Percentiles rank a stretch among this genome's conserved stretches.
phyloP scores from a whole-genome alignment of 1,284 basidiomycete genomes.

The Cronartium quercuum region DNA sequence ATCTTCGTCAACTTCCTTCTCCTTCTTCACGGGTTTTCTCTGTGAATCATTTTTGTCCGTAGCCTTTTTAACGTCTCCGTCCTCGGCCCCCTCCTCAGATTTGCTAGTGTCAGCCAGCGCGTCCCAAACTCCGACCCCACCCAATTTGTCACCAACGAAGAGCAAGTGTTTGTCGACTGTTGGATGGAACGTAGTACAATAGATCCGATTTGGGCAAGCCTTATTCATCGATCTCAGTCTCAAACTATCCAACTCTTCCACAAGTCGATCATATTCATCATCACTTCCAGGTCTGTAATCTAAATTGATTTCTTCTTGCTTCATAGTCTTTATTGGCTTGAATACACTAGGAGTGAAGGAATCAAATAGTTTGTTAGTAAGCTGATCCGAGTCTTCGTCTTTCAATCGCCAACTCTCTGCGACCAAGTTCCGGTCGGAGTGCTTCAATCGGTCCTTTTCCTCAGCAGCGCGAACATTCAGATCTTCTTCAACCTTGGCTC shows the following conservation, averaged over 20 bases:
- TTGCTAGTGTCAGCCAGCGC: not conserved
- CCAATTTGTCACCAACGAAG: constrained; percentile 26
- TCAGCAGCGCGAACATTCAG: not conserved
- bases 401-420: constrained; percentile 2
- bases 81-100: not conserved
- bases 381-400: not conserved
- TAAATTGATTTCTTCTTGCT: constrained; percentile 29
- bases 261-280: constrained; percentile 10
- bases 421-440: constrained; percentile 13
- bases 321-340: constrained; percentile 13
- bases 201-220: constrained; percentile 29
- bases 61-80: constrained; percentile 5
- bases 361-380: constrained; percentile 2
- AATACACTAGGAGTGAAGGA: constrained; percentile 1
- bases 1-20: not conserved
- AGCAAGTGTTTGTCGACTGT: constrained; percentile 6
- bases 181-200: constrained; percentile 31
- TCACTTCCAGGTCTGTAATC: constrained; percentile 18
- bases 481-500: not conserved
- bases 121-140: constrained; percentile 25
- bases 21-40: constrained; percentile 16
- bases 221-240: constrained; percentile 1
- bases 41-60: not conserved
- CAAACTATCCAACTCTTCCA: not conserved
- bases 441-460: constrained; percentile 21